A percentile compares a stretch with the other conserved stretches of the same genome.
phyloP scores from a whole-genome alignment of 805 yeast species.

The Ogataea nitratoaversa region DNA sequence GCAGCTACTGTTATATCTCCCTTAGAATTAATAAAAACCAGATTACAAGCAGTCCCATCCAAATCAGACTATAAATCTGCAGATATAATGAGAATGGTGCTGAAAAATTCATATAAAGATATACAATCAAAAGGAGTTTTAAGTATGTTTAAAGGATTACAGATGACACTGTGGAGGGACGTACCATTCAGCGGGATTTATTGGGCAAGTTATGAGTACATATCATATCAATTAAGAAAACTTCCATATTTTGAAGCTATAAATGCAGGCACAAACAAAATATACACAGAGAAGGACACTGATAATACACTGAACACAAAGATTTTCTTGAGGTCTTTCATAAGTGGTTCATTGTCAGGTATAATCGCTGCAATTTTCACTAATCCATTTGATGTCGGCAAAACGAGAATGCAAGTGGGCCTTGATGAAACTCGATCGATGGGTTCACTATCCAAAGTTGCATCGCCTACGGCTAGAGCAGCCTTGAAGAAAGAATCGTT shows the following conservation, averaged over 20 bases:
- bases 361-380: constrained; percentile 80
- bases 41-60: constrained; percentile 84
- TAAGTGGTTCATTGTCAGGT: constrained; percentile 84
- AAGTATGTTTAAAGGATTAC: constrained; percentile 77
- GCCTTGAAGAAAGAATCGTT: constrained; percentile 42
- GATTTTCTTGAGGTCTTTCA: constrained; percentile 59
- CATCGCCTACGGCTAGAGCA: neutral
- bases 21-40: constrained; percentile 77
- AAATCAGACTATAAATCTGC: constrained; percentile 27
- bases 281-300: constrained; percentile 7
- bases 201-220: constrained; percentile 81
- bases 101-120: constrained; percentile 33
- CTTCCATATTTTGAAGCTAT: constrained; percentile 14
- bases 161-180: constrained; percentile 91
- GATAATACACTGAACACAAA: constrained; percentile 18
- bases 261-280: constrained; percentile 25
- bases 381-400: constrained; percentile 96
- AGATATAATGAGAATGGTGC: constrained; percentile 46
- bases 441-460: constrained; percentile 11
- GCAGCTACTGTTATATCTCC: constrained; percentile 89
- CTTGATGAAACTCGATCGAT: constrained; percentile 26
- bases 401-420: constrained; percentile 81
- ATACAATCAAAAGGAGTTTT: constrained; percentile 52
- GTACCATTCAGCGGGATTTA: constrained; percentile 95
- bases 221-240: constrained; percentile 28